Evolutionary conservation across 106 monocot species (phyloP), one percentile per base, ranked within the genome.

Genomic region (Phalaenopsis aphrodite): DNA sequence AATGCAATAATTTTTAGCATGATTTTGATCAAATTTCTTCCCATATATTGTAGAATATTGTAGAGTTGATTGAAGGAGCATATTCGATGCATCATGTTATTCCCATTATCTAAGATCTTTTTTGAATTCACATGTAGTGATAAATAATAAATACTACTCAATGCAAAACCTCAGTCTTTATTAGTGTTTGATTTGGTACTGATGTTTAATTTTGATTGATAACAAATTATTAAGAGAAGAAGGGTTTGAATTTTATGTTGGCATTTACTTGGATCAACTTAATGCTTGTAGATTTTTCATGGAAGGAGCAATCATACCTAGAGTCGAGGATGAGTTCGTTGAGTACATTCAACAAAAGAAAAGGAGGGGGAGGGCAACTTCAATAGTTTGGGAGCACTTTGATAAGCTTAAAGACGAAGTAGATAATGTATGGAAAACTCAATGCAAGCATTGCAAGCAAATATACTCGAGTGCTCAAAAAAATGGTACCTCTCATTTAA

Each of bases 361-460:
- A 76, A 76, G 14, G 49, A 76, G 49, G 76, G 76, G 76, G 12
- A 76, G 76, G 49, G 9, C 48, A 76, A 48, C 48, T 52, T 76
- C 76, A 24, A 49, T 76, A 76, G 76, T 76, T 76, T 76, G 76
- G 76, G 76, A 76, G 30, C 76, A 76, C 76, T 76, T 76, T 76
- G 48, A 76, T 6, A 76, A 76, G 49, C 46, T 76, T 52, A 76
- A 76, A 52, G 76, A 76, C 24, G 76, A 76, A 49, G 21, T 76
- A 49, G 76, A 24, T 49, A 42, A 76, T 76, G 46, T 30, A 48
- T 76, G 76, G 76, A 76, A 76, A 30, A 76, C 76, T 76, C 76
- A 76, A 76, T 76, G 76, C 76, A 76, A 76, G 76, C 76, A 76
- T 36, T 76, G 76, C 11, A 47, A 76, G 49, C 76, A 76, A 76